phyloP scores from a whole-genome alignment of 2,329 filamentous ascomycete genomes.

The Diaporthe vaccinii region DNA sequence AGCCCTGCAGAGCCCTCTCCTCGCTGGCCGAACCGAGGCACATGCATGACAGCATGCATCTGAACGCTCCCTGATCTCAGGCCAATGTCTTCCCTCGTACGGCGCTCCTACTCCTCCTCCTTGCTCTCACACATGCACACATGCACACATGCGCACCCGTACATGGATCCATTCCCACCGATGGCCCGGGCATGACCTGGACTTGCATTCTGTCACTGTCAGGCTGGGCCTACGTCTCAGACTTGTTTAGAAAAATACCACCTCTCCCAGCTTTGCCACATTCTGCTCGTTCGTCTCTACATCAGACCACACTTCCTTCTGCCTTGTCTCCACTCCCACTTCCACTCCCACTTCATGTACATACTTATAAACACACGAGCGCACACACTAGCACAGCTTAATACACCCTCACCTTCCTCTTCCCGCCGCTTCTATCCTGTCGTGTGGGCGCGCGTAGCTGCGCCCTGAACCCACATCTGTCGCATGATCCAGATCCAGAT shows the following conservation, averaged over 20 bases:
- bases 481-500: conserved; percentile 4
- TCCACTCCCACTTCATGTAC: conserved; percentile 11
- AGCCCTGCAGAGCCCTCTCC: not conserved
- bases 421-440: not conserved
- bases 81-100: not conserved
- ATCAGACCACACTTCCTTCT: not conserved
- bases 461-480: not conserved
- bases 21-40: conserved; percentile 26
- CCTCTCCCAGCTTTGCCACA: not conserved
- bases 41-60: conserved; percentile 13
- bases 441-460: not conserved
- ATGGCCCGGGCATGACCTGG: not conserved
- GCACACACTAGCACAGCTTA: not conserved
- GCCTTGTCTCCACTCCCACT: not conserved
- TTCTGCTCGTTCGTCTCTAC: conserved; percentile 7
- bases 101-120: not conserved
- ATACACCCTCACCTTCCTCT: not conserved
- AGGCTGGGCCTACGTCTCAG: conserved; percentile 29
- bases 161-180: not conserved
- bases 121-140: not conserved
- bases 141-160: not conserved
- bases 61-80: conserved; percentile 8
- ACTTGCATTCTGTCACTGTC: conserved; percentile 1
- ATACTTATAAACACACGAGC: not conserved
- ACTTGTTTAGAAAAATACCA: conserved; percentile 27